phyloP scores from a whole-genome alignment of 2,329 filamentous ascomycete species.

The Phaeosphaeriaceae sp. region DNA sequence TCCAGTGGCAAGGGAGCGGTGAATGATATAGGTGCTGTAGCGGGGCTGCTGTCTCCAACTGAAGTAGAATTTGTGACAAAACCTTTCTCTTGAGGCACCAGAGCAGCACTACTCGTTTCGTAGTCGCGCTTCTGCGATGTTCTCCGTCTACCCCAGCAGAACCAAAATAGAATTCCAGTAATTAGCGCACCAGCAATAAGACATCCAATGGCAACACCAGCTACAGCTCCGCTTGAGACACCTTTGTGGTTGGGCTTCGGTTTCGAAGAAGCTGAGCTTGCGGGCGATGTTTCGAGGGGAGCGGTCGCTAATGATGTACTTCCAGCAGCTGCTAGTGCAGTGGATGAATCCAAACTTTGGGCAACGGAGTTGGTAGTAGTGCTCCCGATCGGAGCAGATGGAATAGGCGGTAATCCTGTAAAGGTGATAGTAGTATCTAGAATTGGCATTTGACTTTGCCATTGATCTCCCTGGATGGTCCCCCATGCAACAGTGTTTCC shows the following conservation, averaged over 20 bases:
- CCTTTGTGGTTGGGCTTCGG: background rate
- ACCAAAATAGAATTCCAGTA: conserved; percentile 27
- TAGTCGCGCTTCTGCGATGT: conserved; percentile 7
- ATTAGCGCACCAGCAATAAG: conserved; percentile 39
- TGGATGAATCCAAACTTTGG: too few species aligned
- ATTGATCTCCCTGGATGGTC: background rate
- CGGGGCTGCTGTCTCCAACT: conserved; percentile 15
- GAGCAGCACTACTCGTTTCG: conserved; percentile 19
- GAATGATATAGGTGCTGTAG: conserved; percentile 13
- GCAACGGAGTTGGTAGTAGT: too few species aligned
- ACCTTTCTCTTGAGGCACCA: conserved; percentile 29
- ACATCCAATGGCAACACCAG: conserved; percentile 48
- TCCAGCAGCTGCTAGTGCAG: too few species aligned
- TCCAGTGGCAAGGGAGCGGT: conserved; percentile 41
- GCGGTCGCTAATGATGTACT: too few species aligned
- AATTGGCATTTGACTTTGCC: background rate
- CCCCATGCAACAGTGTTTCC: background rate
- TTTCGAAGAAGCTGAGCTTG: background rate
- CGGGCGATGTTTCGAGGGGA: background rate
- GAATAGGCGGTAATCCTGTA: too few species aligned
- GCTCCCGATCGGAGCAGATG: too few species aligned
- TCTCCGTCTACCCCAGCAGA: conserved; percentile 25
- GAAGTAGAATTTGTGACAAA: conserved; percentile 12
- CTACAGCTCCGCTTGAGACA: conserved; percentile 29
- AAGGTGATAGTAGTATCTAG: background rate